phyloP scores from a whole-genome alignment of 768 basidiomycete species.

The Tulasnella sp. region DNA sequence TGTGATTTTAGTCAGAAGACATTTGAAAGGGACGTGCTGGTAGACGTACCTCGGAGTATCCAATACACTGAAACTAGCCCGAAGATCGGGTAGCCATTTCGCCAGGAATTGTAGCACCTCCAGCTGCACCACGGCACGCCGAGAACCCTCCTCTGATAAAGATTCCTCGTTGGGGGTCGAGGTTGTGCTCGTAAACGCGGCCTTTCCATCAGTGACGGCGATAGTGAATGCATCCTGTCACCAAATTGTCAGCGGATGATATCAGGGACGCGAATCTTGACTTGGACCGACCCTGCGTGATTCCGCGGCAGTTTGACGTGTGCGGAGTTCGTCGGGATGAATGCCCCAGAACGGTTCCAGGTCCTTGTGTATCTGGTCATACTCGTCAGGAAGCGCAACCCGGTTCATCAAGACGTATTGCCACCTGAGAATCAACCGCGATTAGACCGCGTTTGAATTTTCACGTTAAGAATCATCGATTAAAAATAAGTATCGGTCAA shows the following conservation, averaged over 20 bases:
- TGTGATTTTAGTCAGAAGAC: background rate
- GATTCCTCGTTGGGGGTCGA: background rate
- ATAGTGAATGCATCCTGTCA: constrained; percentile 29
- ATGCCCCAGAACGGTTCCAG: constrained; percentile 38
- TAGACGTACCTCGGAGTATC: constrained; percentile 6
- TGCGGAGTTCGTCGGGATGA: constrained; percentile 21
- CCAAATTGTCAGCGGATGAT: no score
- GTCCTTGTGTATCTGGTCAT: constrained; percentile 39
- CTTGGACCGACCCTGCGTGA: no score
- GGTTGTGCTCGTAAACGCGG: constrained; percentile 20
- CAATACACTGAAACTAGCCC: constrained; percentile 33
- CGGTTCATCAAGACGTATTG: constrained; percentile 35
- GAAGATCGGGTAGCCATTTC: constrained; percentile 36
- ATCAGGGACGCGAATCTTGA: background rate
- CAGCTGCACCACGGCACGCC: constrained; percentile 21
- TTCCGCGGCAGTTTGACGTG: background rate
- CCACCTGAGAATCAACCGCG: constrained; percentile 35
- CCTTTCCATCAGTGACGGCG: constrained; percentile 9
- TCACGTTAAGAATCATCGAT: no score
- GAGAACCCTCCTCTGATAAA: constrained; percentile 20
- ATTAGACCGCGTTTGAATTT: no score
- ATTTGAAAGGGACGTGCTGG: constrained; percentile 12
- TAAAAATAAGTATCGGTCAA: no score
- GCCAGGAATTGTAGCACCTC: constrained; percentile 33
- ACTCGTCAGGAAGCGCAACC: constrained; percentile 44